phyloP scores from a whole-genome alignment of 495 filamentous ascomycete species.

The Neurospora intermedia region DNA sequence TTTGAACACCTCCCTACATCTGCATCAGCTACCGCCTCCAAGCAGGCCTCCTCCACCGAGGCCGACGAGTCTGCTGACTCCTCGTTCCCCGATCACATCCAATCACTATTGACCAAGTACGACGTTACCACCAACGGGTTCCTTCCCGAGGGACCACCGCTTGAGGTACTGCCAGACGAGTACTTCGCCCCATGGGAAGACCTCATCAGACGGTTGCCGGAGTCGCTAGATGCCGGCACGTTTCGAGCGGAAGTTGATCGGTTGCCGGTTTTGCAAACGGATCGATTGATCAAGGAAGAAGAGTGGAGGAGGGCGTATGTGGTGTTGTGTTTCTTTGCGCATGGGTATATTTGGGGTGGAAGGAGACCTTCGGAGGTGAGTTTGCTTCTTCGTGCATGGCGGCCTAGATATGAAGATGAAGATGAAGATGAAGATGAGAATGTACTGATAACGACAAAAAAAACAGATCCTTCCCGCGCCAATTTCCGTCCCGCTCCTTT shows the following conservation, averaged over 20 bases:
- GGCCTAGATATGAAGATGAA: neutral
- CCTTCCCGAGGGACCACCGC: constrained; percentile 59
- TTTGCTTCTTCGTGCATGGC: neutral
- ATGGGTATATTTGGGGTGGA: constrained; percentile 70
- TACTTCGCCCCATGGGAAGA: constrained; percentile 80
- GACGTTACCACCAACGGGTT: constrained; percentile 50
- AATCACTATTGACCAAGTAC: constrained; percentile 9
- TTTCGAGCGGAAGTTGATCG: constrained; percentile 53
- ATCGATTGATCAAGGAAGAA: constrained; percentile 45
- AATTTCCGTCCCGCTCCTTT: constrained; percentile 68
- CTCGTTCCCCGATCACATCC: neutral
- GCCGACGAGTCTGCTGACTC: neutral
- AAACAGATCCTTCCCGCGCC: constrained; percentile 53
- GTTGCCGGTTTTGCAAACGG: constrained; percentile 61
- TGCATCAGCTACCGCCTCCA: neutral
- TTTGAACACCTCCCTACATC: constrained; percentile 4
- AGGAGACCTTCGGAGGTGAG: constrained; percentile 22
- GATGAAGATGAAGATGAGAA: neutral
- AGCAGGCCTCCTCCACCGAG: neutral
- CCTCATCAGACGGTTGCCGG: constrained; percentile 56
- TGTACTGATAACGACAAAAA: too few relatives aligned
- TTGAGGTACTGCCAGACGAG: constrained; percentile 54
- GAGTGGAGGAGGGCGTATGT: constrained; percentile 81
- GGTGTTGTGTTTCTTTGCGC: constrained; percentile 72
- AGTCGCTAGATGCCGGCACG: constrained; percentile 52